phyloP scores from a whole-genome alignment of 495 filamentous ascomycete genomes.

The Lepidopterella palustris region DNA sequence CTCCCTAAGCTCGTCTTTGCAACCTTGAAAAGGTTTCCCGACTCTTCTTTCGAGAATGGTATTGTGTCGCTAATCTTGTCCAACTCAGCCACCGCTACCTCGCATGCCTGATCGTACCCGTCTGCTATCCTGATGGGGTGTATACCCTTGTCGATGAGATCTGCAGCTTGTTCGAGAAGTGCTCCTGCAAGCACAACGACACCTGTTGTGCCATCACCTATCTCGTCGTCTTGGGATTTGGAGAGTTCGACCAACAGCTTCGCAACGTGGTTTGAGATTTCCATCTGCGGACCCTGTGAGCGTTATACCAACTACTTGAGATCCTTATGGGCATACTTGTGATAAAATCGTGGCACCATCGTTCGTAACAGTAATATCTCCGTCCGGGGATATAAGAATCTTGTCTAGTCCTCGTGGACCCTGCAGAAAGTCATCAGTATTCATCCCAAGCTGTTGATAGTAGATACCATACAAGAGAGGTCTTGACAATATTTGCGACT shows the following conservation, averaged over 20 bases:
- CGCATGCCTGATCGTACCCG: slow-evolving; percentile 94
- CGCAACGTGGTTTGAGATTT: slow-evolving; percentile 96
- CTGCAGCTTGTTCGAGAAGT: slow-evolving; percentile 92
- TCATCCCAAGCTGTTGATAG: not conserved
- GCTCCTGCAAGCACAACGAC: slow-evolving; percentile 95
- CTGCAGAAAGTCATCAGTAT: slow-evolving; percentile 39
- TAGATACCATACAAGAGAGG: slow-evolving; percentile 55
- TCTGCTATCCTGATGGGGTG: slow-evolving; percentile 98
- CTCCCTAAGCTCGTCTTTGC: slow-evolving; percentile 94
- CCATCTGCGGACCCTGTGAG: slow-evolving; percentile 56
- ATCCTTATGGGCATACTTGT: slow-evolving; percentile 48
- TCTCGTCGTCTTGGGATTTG: slow-evolving; percentile 98
- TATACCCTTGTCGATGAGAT: slow-evolving; percentile 98
- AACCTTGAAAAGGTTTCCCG: slow-evolving; percentile 79
- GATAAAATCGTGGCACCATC: slow-evolving; percentile 95
- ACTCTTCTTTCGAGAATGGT: slow-evolving; percentile 70
- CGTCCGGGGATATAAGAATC: slow-evolving; percentile 97
- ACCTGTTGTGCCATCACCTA: slow-evolving; percentile 96
- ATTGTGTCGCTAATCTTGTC: slow-evolving; percentile 90
- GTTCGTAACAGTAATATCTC: slow-evolving; percentile 98
- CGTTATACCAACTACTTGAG: not conserved
- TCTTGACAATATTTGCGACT: slow-evolving; percentile 94
- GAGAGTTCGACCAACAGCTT: slow-evolving; percentile 97
- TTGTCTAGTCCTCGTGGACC: slow-evolving; percentile 97
- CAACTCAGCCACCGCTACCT: slow-evolving; percentile 86